Evolutionary conservation across 2,329 filamentous ascomycete genomes (phyloP), one percentile per base, ranked within the genome.

Genomic region (Sporothrix pallida): DNA sequence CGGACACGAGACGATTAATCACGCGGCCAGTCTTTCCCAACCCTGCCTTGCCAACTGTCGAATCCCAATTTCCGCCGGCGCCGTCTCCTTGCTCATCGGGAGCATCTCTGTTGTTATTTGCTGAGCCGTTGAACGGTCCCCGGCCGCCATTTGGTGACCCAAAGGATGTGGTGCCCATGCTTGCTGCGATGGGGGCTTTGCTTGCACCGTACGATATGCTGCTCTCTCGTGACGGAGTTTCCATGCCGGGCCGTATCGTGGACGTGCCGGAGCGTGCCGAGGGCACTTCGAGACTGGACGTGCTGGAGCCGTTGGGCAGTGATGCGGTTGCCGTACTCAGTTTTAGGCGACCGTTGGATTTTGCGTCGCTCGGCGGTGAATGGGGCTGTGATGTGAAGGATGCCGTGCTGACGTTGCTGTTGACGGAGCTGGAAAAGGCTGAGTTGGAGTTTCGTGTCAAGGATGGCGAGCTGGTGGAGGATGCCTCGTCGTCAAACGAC

Each of bases 1-100:
- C 93, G 71, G 91, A 90, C 79, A 94, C 93, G 72, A 96, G 87
- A 79, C 90, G 89, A 82, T 96, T 93, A 81, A 96, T 95, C 71
- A 94, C 92, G 48, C 91, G 86, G 9, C 92, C 92, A 10, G 91
- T 93, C 83, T 94, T 94, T 60, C 92, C 92, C 2, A 92, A 83
- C 2, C 89, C 90, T 8, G 91, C 90, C 79, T 91, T 91, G 77
- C 91, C 91, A 63, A 92, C 87, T 2, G 90, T 90, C 44, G 89
- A 89, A 78, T 91, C 90, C 88, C 90, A 84, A 75, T 79, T 78
- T 20, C 79, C 77, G 46, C 83, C 84, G 12, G 79, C 77, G 17
- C 80, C 80, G 17, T 82, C 81, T 42, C 50, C 81, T 78, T 56
- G 78, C 76, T 52, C 67, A 54, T 67, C 69, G 17, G 62, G 60